Base-by-base conservation (phyloP, 2,329 filamentous ascomycete species). In the Capronia coronata region DNA sequence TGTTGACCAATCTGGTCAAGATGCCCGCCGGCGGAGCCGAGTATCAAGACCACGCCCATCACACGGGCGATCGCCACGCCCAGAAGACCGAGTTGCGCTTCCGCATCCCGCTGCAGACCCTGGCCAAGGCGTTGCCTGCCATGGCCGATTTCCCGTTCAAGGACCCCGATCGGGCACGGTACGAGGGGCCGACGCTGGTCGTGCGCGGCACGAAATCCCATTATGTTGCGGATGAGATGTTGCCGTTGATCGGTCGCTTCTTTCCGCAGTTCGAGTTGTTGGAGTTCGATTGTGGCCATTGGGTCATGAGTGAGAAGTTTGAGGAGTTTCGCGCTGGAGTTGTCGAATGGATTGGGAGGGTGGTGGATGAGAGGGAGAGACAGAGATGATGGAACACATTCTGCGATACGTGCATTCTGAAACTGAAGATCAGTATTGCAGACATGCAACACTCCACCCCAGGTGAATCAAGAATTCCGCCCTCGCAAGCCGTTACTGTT, bases 91-190 rank as follows among this genome's bases (percentile, higher is more conserved):
- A 72, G 2, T 77, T 85, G 60, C 82, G 79, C 60, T 96, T 93
- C 69, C 79, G 87, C 22, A 81, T 97, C 2, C 91, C 93, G 0
- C 71, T 98, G 9, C 74, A 77, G 40, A 82, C 79, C 2, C 72
- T 98, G 0, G 82, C 76, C 2, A 73, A 75, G 41, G 75, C 82
- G 0, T 72, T 98, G 34, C 78, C 82, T 59, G 75, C 86, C 56
- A 79, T 97, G 71, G 88, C 86, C 1, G 87, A 94, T 60, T 98
- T 98, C 62, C 91, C 93, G 0, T 95, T 83, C 71, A 84, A 78
- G 58, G 75, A 88, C 60, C 83, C 89, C 0, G 75, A 78, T n/a
- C 68, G 76, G 55, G 70, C 73, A 27, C 75, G 82, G 21, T 97
- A 87, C 63, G 75, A 80, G 59, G 89, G 88, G 55, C 86, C 83